These are phyloP conservation scores for Priceomyces fermenticarens DNA, from an alignment of 805 yeast species.

Conservation along the genomic window DNA sequence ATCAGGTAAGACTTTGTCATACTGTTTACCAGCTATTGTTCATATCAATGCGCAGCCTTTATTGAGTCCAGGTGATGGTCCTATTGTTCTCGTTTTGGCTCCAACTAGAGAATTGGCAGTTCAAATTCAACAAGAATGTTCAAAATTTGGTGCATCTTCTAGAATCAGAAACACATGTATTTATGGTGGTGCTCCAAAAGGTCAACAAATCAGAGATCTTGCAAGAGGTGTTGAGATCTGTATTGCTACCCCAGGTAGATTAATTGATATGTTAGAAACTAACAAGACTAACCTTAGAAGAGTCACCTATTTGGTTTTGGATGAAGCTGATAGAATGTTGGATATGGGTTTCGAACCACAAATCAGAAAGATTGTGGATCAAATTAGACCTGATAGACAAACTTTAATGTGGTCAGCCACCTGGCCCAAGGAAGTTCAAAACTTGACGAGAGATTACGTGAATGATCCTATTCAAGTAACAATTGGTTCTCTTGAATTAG, in stretches of 20 bases:
- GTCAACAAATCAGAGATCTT: slow-evolving; percentile 95
- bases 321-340: slow-evolving; percentile 99
- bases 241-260: slow-evolving; percentile 99
- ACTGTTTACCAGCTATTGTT: slow-evolving; percentile 94
- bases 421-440: slow-evolving; percentile 98
- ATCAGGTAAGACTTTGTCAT: slow-evolving; percentile 96
- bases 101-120: slow-evolving; percentile 99
- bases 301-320: slow-evolving; percentile 94
- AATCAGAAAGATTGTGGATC: slow-evolving; percentile 96
- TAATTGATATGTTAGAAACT: slow-evolving; percentile 94
- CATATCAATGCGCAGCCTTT: slow-evolving; percentile 98
- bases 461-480: slow-evolving; percentile 94
- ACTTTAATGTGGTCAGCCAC: slow-evolving; percentile 99
- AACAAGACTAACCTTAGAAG: slow-evolving; percentile 93
- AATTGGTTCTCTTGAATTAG: slow-evolving; percentile 90
- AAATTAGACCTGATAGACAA: slow-evolving; percentile 99
- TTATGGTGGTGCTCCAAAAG: slow-evolving; percentile 99
- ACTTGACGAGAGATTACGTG: slow-evolving; percentile 87
- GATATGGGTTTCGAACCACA: slow-evolving; percentile 99
- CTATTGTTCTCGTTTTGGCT: slow-evolving; percentile 90
- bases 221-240: slow-evolving; percentile 92
- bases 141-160: slow-evolving; percentile 88
- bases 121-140: slow-evolving; percentile 94
- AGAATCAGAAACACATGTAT: slow-evolving; percentile 96
- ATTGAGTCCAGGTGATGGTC: slow-evolving; percentile 93